Conservation (phyloP, 805 yeast genomes). For the Danielia reshetovae region DNA sequence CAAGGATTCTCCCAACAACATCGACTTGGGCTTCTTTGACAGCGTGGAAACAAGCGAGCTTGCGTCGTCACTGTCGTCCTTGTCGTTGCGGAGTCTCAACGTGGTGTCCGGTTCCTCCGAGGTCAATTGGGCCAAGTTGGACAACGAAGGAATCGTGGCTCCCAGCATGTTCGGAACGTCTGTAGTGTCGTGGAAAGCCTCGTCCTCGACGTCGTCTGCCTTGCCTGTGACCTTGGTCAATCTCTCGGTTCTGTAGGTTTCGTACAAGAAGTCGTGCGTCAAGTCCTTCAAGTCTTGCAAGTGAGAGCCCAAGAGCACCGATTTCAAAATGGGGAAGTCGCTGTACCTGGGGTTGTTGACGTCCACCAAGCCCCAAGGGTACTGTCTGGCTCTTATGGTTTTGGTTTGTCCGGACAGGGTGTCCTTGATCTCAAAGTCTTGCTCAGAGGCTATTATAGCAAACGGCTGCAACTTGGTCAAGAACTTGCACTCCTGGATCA, state of each 20-base stretch:
- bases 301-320: constrained; percentile 79
- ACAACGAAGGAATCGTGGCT: constrained; percentile 48
- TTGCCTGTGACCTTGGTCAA: constrained; percentile 55
- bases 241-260: constrained; percentile 75
- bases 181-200: constrained; percentile 21
- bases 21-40: constrained; percentile 26
- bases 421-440: constrained; percentile 43
- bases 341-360: constrained; percentile 48
- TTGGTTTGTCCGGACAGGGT: constrained; percentile 39
- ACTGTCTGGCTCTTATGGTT: constrained; percentile 54
- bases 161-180: constrained; percentile 14
- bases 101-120: constrained; percentile 14
- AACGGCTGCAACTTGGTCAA: constrained; percentile 69
- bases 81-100: constrained; percentile 7
- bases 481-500: constrained; percentile 63
- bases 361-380: constrained; percentile 74
- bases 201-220: constrained; percentile 20
- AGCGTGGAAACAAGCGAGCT: constrained; percentile 19
- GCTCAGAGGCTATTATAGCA: constrained; percentile 66
- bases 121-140: constrained; percentile 54
- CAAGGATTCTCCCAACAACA: constrained; percentile 27
- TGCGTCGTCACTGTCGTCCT: constrained; percentile 13
- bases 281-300: constrained; percentile 76
- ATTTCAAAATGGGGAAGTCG: constrained; percentile 56
- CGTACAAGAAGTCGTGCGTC: constrained; percentile 73